These are phyloP conservation scores for Helianthus annuus DNA, from an alignment of 129 eudicot genomes.

Conservation along the genomic window DNA sequence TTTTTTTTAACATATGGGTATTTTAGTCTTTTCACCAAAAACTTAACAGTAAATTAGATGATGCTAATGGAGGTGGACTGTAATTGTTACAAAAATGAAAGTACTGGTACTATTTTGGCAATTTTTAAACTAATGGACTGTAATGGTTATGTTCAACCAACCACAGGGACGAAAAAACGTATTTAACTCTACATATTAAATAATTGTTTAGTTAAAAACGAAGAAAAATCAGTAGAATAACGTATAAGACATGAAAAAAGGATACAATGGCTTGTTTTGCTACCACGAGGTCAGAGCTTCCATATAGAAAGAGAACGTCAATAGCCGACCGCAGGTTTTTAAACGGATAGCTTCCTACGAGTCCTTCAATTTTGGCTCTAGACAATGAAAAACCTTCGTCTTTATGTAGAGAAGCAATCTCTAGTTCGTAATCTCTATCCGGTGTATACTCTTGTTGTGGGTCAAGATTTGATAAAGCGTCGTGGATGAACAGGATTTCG, in stretches of 20 bases:
- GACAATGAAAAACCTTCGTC: conserved; percentile 52
- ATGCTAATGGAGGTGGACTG: no score
- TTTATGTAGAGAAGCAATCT: conserved; percentile 59
- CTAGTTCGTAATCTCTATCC: conserved; percentile 46
- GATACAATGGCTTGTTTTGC: conserved; percentile 98
- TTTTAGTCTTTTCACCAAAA: no score
- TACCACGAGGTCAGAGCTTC: conserved; percentile 85
- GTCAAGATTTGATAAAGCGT: conserved; percentile 86
- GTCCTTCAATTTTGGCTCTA: conserved; percentile 63
- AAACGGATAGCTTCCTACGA: conserved; percentile 83
- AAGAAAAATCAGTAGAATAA: background rate
- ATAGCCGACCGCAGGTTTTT: conserved; percentile 74
- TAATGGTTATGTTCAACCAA: no score
- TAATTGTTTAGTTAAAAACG: background rate
- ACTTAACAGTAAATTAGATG: no score
- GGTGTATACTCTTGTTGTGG: conserved; percentile 47
- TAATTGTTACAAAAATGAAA: no score
- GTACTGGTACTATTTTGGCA: no score
- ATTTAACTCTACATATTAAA: background rate
- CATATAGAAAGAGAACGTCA: conserved; percentile 84
- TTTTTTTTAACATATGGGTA: no score
- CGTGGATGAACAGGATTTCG: conserved; percentile 76
- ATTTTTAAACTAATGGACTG: no score
- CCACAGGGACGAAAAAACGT: no score
- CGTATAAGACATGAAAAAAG: conserved; percentile 32